Conservation (phyloP, 1,139 yeast species). For the Lodderomyces pseudojiufengensis region DNA sequence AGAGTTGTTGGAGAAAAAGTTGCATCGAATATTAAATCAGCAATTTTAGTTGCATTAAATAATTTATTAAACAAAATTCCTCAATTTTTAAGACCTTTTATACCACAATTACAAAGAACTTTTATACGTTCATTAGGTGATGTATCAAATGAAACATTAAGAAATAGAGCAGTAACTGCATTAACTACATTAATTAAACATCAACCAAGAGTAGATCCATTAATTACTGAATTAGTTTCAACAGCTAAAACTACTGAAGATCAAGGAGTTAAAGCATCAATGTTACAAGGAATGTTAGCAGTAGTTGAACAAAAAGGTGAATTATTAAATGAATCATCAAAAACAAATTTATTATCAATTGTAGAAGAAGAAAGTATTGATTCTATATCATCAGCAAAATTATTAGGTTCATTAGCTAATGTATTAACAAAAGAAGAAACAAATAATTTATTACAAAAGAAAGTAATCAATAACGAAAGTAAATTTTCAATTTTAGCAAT, state of each 20-base stretch:
- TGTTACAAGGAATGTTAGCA: slow-evolving; percentile 81
- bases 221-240: slow-evolving; percentile 75
- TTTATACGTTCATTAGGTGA: slow-evolving; percentile 90
- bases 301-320: slow-evolving; percentile 79
- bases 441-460: slow-evolving; percentile 51
- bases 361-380: slow-evolving; percentile 71
- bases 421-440: slow-evolving; percentile 68
- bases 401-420: slow-evolving; percentile 73
- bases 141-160: slow-evolving; percentile 62
- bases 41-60: slow-evolving; percentile 81
- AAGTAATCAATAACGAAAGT: slow-evolving; percentile 52
- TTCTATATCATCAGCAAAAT: slow-evolving; percentile 72
- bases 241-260: slow-evolving; percentile 61
- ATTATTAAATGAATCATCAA: slow-evolving; percentile 72
- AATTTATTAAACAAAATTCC: slow-evolving; percentile 80
- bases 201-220: slow-evolving; percentile 93
- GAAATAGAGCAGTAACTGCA: slow-evolving; percentile 88
- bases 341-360: slow-evolving; percentile 63
- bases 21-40: slow-evolving; percentile 85
- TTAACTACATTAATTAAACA: slow-evolving; percentile 81
- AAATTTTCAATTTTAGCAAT: slow-evolving; percentile 69
- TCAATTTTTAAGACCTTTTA: slow-evolving; percentile 86
- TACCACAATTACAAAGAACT: slow-evolving; percentile 96
- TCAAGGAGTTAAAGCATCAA: slow-evolving; percentile 74
- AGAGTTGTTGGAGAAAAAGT: slow-evolving; percentile 98